Conservation (phyloP, 2,329 filamentous ascomycete genomes). For the Fusarium decemcellulare region DNA sequence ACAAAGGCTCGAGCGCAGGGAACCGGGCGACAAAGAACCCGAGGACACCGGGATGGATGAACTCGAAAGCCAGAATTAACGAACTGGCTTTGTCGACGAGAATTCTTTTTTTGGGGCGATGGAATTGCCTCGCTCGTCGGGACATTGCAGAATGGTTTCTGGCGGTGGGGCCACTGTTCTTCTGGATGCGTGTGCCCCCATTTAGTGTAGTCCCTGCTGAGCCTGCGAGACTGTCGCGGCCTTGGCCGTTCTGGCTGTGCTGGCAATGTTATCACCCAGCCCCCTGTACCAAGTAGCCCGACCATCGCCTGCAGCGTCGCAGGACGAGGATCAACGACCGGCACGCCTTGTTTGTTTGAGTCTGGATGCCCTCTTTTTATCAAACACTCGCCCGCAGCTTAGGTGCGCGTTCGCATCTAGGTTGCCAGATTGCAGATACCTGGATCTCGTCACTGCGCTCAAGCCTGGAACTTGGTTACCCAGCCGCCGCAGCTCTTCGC, state of each 20-base stretch:
- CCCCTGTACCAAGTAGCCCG: slow-evolving; percentile 41
- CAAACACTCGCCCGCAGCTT: slow-evolving; percentile 42
- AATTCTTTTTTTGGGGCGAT: slow-evolving; percentile 26
- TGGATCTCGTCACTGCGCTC: slow-evolving; percentile 38
- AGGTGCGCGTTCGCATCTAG: slow-evolving; percentile 40
- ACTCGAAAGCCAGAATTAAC: slow-evolving; percentile 36
- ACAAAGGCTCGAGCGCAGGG: slow-evolving; percentile 41
- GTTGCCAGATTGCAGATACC: slow-evolving; percentile 41
- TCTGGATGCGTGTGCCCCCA: slow-evolving; percentile 40
- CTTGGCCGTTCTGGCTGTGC: slow-evolving; percentile 31
- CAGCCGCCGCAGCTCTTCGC: slow-evolving; percentile 39
- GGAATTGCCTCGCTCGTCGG: slow-evolving; percentile 33
- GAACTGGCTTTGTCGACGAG: slow-evolving; percentile 35
- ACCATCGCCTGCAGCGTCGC: slow-evolving; percentile 34
- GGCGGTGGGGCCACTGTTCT: slow-evolving; percentile 41
- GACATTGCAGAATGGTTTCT: slow-evolving; percentile 38
- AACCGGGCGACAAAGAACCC: slow-evolving; percentile 37
- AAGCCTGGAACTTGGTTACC: slow-evolving; percentile 31
- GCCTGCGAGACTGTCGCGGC: slow-evolving; percentile 36
- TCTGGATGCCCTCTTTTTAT: slow-evolving; percentile 45
- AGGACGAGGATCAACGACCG: slow-evolving; percentile 39
- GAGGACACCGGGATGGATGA: slow-evolving; percentile 18
- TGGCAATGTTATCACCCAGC: slow-evolving; percentile 39
- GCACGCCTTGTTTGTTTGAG: slow-evolving; percentile 34
- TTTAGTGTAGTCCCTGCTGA: slow-evolving; percentile 43